Conservation (phyloP, 805 yeast species). For the Groenewaldozyma salmanticensis region DNA sequence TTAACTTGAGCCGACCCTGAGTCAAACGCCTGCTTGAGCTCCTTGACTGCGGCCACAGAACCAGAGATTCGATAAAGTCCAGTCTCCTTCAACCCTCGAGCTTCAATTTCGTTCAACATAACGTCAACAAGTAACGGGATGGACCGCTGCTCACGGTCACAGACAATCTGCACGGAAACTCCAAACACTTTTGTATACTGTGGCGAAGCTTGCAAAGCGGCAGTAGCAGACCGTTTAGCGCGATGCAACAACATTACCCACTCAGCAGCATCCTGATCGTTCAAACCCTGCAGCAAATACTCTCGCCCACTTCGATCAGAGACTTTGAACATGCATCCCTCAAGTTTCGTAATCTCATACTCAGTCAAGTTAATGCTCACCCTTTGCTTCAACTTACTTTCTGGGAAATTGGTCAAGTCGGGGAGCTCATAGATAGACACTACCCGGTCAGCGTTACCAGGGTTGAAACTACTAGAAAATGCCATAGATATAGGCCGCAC, state of each 20-base stretch:
- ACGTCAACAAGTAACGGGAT: slow-evolving; percentile 60
- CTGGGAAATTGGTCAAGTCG: slow-evolving; percentile 30
- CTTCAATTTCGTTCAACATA: slow-evolving; percentile 67
- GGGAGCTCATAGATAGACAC: slow-evolving; percentile 54
- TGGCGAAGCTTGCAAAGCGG: slow-evolving; percentile 10
- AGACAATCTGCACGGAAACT: slow-evolving; percentile 67
- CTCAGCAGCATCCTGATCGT: slow-evolving; percentile 52
- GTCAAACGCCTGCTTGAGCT: slow-evolving; percentile 44
- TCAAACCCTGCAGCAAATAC: slow-evolving; percentile 55
- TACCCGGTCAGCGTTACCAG: slow-evolving; percentile 30
- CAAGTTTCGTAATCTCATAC: slow-evolving; percentile 24
- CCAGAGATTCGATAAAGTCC: slow-evolving; percentile 79
- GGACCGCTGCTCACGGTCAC: slow-evolving; percentile 54
- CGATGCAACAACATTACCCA: slow-evolving; percentile 45
- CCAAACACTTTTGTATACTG: slow-evolving; percentile 60
- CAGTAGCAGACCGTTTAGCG: slow-evolving; percentile 20
- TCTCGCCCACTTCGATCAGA: slow-evolving; percentile 41
- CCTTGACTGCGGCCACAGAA: slow-evolving; percentile 47
- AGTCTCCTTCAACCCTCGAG: slow-evolving; percentile 80
- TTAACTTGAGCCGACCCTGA: slow-evolving; percentile 36
- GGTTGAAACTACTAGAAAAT: slow-evolving; percentile 15
- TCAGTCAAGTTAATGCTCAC: slow-evolving; percentile 37
- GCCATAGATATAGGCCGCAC: slow-evolving; percentile 34
- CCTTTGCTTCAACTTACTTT: slow-evolving; percentile 40
- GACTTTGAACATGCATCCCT: not conserved